Evolutionary conservation across 495 filamentous ascomycete species (phyloP).

Genomic region (Podospora sp.): DNA sequence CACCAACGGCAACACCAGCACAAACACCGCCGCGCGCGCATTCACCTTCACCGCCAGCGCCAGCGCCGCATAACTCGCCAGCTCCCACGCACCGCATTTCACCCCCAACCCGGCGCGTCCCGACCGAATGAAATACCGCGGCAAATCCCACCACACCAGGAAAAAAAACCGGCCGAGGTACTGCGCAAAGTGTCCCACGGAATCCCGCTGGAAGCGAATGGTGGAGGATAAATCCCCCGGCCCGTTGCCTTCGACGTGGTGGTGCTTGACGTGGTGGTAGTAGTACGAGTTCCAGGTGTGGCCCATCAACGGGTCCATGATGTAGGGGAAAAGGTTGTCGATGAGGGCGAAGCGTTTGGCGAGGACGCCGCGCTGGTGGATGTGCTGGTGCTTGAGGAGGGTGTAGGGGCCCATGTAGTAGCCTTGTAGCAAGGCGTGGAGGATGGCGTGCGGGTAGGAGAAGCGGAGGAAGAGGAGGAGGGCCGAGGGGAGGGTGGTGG

Average conservation of each 20-base stretch:
- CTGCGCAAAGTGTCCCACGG: conserved; percentile 60
- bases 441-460: conserved; percentile 62
- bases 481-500: conserved; percentile 68
- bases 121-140: conserved; percentile 68
- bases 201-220: conserved; percentile 74
- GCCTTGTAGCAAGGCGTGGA: conserved; percentile 63
- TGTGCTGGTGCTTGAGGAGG: conserved; percentile 81
- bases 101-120: conserved; percentile 53
- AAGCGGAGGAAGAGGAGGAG: conserved; percentile 65
- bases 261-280: conserved; percentile 84
- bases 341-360: conserved; percentile 50
- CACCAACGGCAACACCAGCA: conserved; percentile 61
- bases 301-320: conserved; percentile 74
- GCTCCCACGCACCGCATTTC: conserved; percentile 59
- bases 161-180: conserved; percentile 75
- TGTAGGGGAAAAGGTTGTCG: conserved; percentile 69
- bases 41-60: conserved; percentile 50
- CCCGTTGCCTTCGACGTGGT: conserved; percentile 81
- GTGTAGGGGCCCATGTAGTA: conserved; percentile 74
- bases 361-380: conserved; percentile 75
- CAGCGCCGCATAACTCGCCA: conserved; percentile 53
- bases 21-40: conserved; percentile 55
- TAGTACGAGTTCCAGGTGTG: conserved; percentile 85
- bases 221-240: conserved; percentile 75
- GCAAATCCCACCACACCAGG: conserved; percentile 73